phyloP scores from a whole-genome alignment of 2,329 filamentous ascomycete species.

The Pyrenochaeta sp. region DNA sequence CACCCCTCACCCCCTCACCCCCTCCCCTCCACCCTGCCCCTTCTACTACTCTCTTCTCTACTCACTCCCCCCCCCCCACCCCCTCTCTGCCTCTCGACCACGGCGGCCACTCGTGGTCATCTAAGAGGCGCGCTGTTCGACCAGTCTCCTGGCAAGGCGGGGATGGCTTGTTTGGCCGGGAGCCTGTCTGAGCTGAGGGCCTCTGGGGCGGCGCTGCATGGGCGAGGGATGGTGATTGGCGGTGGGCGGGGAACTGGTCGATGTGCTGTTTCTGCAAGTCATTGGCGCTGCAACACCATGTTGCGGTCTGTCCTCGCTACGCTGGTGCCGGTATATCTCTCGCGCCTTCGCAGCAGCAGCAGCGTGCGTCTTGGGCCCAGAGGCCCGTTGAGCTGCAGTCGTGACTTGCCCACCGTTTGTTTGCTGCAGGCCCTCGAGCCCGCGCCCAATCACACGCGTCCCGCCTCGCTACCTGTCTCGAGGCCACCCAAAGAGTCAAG shows the following conservation, averaged over 20 bases:
- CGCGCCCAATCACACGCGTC: conserved; percentile 20
- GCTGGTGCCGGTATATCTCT: neutral
- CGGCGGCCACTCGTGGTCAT: conserved; percentile 18
- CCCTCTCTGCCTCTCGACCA: no score
- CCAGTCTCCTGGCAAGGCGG: conserved; percentile 20
- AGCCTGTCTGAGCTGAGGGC: conserved; percentile 21
- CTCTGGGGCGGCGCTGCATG: conserved; percentile 26
- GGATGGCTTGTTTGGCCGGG: conserved; percentile 16
- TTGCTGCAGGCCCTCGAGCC: conserved; percentile 15
- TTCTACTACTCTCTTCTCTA: no score
- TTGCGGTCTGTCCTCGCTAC: no score
- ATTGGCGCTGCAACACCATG: no score
- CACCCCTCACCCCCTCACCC: neutral
- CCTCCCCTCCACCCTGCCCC: no score
- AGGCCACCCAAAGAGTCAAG: conserved; percentile 20
- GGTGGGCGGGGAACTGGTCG: neutral
- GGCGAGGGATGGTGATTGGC: conserved; percentile 21
- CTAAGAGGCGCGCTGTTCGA: conserved; percentile 24
- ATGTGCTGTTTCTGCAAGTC: conserved; percentile 36
- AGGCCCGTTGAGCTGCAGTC: conserved; percentile 18
- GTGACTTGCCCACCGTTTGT: conserved; percentile 9
- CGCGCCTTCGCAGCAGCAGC: neutral
- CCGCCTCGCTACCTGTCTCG: conserved; percentile 18
- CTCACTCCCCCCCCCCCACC: no score
- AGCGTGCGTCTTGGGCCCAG: no score